Base-by-base conservation (phyloP, 305 asterid species). In the Vinca major region DNA sequence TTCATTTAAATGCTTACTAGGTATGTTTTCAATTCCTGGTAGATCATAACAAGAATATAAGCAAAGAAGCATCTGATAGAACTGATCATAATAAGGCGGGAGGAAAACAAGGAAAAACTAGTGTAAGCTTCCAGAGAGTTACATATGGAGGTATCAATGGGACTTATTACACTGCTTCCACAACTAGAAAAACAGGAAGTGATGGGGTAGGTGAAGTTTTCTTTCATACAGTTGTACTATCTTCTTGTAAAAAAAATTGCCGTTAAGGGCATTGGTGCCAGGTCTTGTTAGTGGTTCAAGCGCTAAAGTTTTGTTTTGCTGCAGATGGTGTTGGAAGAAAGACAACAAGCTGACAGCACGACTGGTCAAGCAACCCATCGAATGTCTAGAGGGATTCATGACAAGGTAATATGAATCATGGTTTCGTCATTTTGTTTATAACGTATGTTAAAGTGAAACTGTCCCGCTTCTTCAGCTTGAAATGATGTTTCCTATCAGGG, bases 361-460 rank as follows among this genome's bases (percentile, higher is more conserved):
- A 92, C 96, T 8, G 95, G 96, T 56, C 80, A 81, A 81, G 98
- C 98, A n/a, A 75, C 88, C 4, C 97, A 90, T 73, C 87, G 79
- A 74, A 71, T 92, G 53, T 92, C 96, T 11, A 80, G 92, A 78
- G 96, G 97, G 69, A 83, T 92, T 55, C 85, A 88, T 67, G 87
- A 87, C 63, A 88, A 90, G 97, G 97, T 90, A 75, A 37, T 16
- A 16, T 16, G 7, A 39, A 37, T 37, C 4, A 41, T 61, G 65
- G 26, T 19, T 16, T 33, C 14, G 4, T 36, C 10, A 61, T 16
- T 16, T 61, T 61, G 63, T 55, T 26, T 26, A 12, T 20, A 3
- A 11, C n/a, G 19, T 47, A 0, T 21, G 4, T 21, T 12, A 40
- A 4, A 9, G 36, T 4, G 19, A 56, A 26, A 57, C n/a, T 21